Base-by-base conservation (phyloP, 495 filamentous ascomycete species). In the Xylaria longipes region DNA sequence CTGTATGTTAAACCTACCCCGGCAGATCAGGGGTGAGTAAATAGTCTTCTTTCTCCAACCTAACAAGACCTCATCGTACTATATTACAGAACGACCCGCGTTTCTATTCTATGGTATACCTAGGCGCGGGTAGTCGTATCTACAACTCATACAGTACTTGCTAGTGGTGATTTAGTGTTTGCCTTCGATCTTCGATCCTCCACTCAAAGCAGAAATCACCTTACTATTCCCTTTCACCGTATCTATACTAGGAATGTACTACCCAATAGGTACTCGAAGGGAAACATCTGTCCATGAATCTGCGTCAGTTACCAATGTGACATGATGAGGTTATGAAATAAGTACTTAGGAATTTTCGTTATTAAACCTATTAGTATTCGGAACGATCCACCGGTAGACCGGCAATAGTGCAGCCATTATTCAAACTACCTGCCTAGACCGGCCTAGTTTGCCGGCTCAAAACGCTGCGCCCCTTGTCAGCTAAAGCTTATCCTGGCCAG, bases 351-450 rank as follows among this genome's bases (percentile, higher is more conserved):
- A 54, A 11, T 14, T 25, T 50, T 14, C 5, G 5, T n/a, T 17
- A 56, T 31, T 33, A 31, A 56, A 29, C 12, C 27, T 22, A 37
- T 7, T 60, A 9, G 6, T 39, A 20, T 17, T 33, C 5, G 54
- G n/a, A 35, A 7, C 54, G 4, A 35, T 7, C 17, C 22, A 43
- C 12, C 41, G 39, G 41, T 15, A 65, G 31, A 15, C 33, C 46
- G 64, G 45, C 64, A 52, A 31, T 4, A 25, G 3, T n/a, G n/a
- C 62, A 50, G 8, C 25, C 41, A 33, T 48, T 27, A 29, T 25
- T 52, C 64, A 35, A 46, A 35, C 45, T 7, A 37, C 64, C 45
- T 66, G 43, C 64, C 64, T 52, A 54, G 46, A 27, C 29, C 3
- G 20, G 45, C 25, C 64, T 66, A 66, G 64, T 52, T 3, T 39